These are phyloP conservation scores for Effrenium voratum DNA, from an alignment of 73 alveolate species.

Conservation along the genomic window DNA sequence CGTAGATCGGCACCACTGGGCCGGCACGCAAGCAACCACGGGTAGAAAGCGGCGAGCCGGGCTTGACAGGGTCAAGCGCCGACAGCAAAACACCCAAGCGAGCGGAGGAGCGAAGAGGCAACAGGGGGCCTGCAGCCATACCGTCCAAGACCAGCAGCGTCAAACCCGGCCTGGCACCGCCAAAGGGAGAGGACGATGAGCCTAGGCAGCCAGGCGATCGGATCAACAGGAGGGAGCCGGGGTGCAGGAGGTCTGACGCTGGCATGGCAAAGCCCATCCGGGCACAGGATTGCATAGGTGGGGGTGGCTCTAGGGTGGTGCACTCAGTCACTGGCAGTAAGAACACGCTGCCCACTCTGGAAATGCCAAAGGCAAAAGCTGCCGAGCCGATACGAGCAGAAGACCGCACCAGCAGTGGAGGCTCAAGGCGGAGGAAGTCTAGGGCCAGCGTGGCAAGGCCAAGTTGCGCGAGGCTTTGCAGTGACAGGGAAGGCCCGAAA, in stretches of 20 bases:
- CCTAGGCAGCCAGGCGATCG: neutral
- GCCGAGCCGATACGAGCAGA: neutral
- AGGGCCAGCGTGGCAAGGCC: neutral
- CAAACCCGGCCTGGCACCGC: neutral
- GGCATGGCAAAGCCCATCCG: neutral
- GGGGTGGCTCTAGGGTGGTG: neutral
- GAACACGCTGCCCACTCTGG: conserved; percentile 56
- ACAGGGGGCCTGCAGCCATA: neutral
- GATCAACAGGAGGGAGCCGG: neutral
- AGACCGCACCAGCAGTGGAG: neutral
- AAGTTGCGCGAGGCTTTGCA: neutral
- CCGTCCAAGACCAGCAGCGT: neutral
- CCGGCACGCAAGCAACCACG: neutral
- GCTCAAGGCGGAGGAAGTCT: conserved; percentile 22
- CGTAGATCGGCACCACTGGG: neutral
- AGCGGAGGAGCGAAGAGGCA: neutral
- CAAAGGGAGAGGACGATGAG: neutral
- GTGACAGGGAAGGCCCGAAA: neutral
- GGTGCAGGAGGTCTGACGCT: conserved; percentile 28
- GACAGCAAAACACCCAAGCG: neutral
- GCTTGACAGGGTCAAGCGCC: neutral
- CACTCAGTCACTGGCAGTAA: neutral
- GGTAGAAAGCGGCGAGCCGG: neutral
- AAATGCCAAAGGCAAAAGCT: neutral
- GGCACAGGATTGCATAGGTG: neutral